Conservation (phyloP, 2,329 filamentous ascomycete genomes). For the Zelopaecilomyces penicillatus region DNA sequence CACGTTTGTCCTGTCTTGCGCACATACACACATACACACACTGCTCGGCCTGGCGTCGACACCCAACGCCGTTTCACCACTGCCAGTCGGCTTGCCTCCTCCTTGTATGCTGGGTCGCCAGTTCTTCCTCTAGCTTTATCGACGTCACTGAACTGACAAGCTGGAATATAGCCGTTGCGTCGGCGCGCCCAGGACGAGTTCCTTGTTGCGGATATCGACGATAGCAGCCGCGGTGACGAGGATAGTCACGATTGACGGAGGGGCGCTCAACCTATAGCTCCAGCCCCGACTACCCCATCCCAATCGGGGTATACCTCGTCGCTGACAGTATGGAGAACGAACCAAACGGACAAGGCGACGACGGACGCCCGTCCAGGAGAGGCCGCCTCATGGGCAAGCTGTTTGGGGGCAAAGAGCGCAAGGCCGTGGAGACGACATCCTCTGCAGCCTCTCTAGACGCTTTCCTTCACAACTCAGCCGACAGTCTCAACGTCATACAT, state of each 20-base stretch:
- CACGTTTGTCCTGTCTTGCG: neutral
- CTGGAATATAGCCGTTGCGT: neutral
- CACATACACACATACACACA: neutral
- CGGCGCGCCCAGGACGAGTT: constrained; percentile 4
- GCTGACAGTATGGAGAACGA: constrained; percentile 37
- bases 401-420: constrained; percentile 40
- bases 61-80: neutral
- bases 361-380: constrained; percentile 36
- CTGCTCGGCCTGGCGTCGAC: neutral
- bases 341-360: constrained; percentile 26
- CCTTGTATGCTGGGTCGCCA: no score
- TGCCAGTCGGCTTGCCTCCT: no score
- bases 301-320: constrained; percentile 14
- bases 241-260: constrained; percentile 2
- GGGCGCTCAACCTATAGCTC: constrained; percentile 3
- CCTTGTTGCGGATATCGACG: constrained; percentile 3
- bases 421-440: constrained; percentile 20
- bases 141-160: constrained; percentile 1
- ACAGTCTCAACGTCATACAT: constrained; percentile 46
- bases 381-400: constrained; percentile 57
- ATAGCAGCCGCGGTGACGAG: neutral
- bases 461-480: constrained; percentile 49
- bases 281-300: constrained; percentile 10
- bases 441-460: constrained; percentile 44
- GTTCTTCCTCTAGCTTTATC: neutral